Evolutionary conservation across 768 basidiomycete species (phyloP), one percentile per base, ranked within the genome.

Genomic region (Lactarius quietus): DNA sequence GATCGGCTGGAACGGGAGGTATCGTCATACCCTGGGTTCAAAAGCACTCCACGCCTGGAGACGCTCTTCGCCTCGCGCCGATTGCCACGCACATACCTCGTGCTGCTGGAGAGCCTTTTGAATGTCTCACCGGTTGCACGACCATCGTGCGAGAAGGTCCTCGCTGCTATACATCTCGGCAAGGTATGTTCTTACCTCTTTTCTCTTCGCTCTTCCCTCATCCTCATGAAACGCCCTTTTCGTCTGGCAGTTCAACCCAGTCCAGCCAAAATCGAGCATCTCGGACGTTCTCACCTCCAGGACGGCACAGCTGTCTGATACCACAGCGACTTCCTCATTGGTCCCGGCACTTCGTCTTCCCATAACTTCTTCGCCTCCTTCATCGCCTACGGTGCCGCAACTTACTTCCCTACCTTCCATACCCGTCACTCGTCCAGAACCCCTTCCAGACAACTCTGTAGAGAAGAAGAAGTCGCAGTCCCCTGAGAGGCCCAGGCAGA

Each of bases 1-100:
- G 82, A 85, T 45, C 78, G 77, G 53, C 76, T 98, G 41, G 88
- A 92, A 70, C 79, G 79, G 57, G 92, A 95, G 72, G 89, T 97
- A 12, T 65, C 83, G 64, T 70, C 74, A 3, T 98, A 96, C 77
- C 76, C 82, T 54, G 95, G 95, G 86, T 87, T 86, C 73, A 79
- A 78, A 69, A 82, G 84, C 0, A 84, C 80, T 0, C 65, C 83
- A 3, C 75, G 78, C 0, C 69, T 91, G 33, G 78, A 80, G 3
- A 75, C 82, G 0, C 75, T 81, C 1, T 92, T 93, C 67, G 85
- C 87, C 66, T 78, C 85, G 4, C 82, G 94, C n/a, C 83, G 87
- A 48, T 76, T 96, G 0, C 90, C 93, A 3, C 78, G 84, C 5
- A 81, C 88, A 6, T 87, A 87, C 66, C 78, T 95, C 6, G 79